phyloP scores from a whole-genome alignment of 2,329 filamentous ascomycete species.

The Nemania sp. region DNA sequence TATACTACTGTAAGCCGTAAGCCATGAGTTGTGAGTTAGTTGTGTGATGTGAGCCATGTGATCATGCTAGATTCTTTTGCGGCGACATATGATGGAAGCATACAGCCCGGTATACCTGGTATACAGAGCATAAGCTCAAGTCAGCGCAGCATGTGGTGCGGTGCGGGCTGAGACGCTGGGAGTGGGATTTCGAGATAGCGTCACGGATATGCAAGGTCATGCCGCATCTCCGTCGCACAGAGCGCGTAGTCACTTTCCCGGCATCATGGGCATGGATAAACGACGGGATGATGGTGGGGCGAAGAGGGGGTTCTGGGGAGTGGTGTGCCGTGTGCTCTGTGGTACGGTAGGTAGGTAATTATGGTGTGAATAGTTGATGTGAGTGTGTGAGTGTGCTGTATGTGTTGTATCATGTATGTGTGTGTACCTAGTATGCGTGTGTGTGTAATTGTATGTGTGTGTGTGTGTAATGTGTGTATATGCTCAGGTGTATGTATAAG shows the following conservation, averaged over 20 bases:
- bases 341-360: no score
- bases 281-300: slow-evolving; percentile 27
- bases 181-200: slow-evolving; percentile 28
- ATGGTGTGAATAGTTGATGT: no score
- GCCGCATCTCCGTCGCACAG: slow-evolving; percentile 35
- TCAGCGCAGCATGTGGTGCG: slow-evolving; percentile 2
- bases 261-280: slow-evolving; percentile 39
- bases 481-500: no score
- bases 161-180: slow-evolving; percentile 23
- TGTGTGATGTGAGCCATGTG: no score
- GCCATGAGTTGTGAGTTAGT: no score
- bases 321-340: no score
- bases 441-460: no score
- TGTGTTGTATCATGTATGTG: no score
- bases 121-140: slow-evolving; percentile 6
- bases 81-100: neutral
- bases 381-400: no score
- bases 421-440: no score
- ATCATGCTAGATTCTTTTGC: neutral
- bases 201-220: slow-evolving; percentile 34
- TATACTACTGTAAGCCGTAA: no score
- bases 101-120: neutral
- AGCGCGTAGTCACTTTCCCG: slow-evolving; percentile 29
- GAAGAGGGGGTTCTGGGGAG: slow-evolving; percentile 24
- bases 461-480: no score